These are phyloP conservation scores for Phytopythium montanum DNA, from an alignment of 352 stramenopile genomes.

Conservation along the genomic window DNA sequence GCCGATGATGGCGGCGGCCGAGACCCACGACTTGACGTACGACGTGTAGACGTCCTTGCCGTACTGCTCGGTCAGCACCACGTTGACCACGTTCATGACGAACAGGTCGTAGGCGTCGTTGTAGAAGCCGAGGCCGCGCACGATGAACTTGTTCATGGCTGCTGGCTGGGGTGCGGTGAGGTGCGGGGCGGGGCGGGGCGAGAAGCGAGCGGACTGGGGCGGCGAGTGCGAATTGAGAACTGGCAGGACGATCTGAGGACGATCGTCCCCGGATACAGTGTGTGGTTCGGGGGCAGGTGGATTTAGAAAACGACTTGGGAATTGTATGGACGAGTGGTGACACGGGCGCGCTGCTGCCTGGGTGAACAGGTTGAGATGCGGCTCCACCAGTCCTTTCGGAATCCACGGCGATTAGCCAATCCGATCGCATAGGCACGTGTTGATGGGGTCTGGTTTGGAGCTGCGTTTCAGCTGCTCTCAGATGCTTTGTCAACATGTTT, in stretches of 20 bases:
- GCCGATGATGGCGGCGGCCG: conserved; percentile 49
- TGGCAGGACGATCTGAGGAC: background rate
- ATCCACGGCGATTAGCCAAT: conserved; percentile 2
- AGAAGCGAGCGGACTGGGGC: background rate
- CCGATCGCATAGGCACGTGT: background rate
- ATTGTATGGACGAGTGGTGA: background rate
- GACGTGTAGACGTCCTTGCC: conserved; percentile 56
- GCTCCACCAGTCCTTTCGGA: conserved; percentile 8
- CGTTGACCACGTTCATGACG: conserved; percentile 80
- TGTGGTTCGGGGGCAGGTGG: background rate
- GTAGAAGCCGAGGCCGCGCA: conserved; percentile 75
- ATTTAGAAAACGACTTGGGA: background rate
- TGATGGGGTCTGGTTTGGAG: background rate
- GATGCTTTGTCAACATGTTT: background rate
- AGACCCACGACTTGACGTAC: conserved; percentile 57
- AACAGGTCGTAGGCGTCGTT: conserved; percentile 82
- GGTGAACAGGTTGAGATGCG: background rate
- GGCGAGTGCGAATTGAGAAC: conserved; percentile 1
- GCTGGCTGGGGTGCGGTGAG: background rate
- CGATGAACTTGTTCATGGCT: conserved; percentile 27
- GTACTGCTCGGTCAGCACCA: conserved; percentile 77
- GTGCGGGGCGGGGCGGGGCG: too few species aligned
- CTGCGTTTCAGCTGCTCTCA: background rate
- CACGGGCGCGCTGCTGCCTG: background rate
- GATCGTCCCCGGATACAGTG: too few species aligned